phyloP scores from a whole-genome alignment of 768 basidiomycete genomes.

The Austroboletus festivus region DNA sequence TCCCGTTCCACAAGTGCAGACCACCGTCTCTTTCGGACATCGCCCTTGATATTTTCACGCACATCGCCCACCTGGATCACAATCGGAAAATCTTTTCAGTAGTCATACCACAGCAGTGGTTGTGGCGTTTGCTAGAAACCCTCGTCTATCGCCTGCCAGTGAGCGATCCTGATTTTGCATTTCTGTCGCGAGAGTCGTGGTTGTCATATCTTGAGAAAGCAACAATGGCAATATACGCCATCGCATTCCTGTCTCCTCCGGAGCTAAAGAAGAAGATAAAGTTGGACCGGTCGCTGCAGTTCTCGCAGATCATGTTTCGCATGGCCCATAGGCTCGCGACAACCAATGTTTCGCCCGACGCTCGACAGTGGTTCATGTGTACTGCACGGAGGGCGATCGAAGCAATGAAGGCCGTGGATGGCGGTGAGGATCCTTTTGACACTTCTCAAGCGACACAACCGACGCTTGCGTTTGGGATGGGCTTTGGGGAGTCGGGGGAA shows the following conservation, averaged over 20 bases:
- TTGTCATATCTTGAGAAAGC: slow-evolving; percentile 76
- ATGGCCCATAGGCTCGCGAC: slow-evolving; percentile 64
- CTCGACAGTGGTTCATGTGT: slow-evolving; percentile 50
- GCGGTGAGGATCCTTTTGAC: slow-evolving; percentile 71
- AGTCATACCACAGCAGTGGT: slow-evolving; percentile 52
- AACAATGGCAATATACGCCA: slow-evolving; percentile 79
- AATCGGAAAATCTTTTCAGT: slow-evolving; percentile 73
- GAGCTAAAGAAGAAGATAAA: slow-evolving; percentile 71
- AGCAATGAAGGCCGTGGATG: slow-evolving; percentile 75
- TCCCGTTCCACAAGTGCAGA: slow-evolving; percentile 39
- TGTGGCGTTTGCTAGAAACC: slow-evolving; percentile 62
- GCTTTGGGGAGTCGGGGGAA: slow-evolving; percentile 73
- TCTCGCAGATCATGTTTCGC: slow-evolving; percentile 67
- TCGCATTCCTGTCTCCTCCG: slow-evolving; percentile 80
- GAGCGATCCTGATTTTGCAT: slow-evolving; percentile 67
- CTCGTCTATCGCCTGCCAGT: slow-evolving; percentile 86
- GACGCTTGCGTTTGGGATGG: slow-evolving; percentile 80
- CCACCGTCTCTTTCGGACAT: slow-evolving; percentile 65
- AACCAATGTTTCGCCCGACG: slow-evolving; percentile 43
- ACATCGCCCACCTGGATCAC: slow-evolving; percentile 68
- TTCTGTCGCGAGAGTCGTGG: slow-evolving; percentile 64
- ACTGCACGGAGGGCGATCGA: slow-evolving; percentile 69
- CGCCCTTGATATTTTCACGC: slow-evolving; percentile 85
- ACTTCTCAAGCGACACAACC: slow-evolving; percentile 55
- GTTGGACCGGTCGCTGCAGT: slow-evolving; percentile 60